Evolutionary conservation across 2,329 filamentous ascomycete genomes (phyloP), one percentile per base, ranked within the genome.

Genomic region (Neonectria ditissima): DNA sequence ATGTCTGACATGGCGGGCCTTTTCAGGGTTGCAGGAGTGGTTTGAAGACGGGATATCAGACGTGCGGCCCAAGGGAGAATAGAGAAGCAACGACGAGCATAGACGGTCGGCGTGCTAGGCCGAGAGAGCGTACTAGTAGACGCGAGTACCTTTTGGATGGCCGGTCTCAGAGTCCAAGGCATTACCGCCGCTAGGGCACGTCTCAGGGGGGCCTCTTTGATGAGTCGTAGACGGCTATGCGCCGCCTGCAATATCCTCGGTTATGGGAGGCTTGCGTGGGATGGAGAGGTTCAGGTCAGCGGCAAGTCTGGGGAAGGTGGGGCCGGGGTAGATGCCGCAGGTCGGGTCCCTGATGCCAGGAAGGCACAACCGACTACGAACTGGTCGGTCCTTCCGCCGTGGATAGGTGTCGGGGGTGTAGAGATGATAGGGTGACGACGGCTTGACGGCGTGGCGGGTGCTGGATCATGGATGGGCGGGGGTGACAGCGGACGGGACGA

Each of bases 1-100:
- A 39, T 52, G 26, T 69, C 53, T 58, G 71, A 57, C 65, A 69
- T 69, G 39, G 50, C 44, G 62, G 34, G 10, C 44, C 30, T 16
- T 39, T 14, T 57, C 28, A 16, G 22, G 28, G 34, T 13, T 20
- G 16, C 41, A 30, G 32, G 7, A 26, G 18, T 28, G 32, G 39
- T 6, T 20, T 48, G 39, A 5, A 54, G 14, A 2, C 44, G 32
- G 20, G 60, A 50, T 47, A 50, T 54, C 18, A 43, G 28, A 18
- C 60, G 55, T 5, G 32, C 30, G 60, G 54, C 60, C 50, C 48
- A 34, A 32, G 34, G 34, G 30, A 26, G 26, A 34, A 44, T 6
- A 30, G 44, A 34, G 34, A 26, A 34, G 30, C 43, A 47, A 53
- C 53, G 45, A 28, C 55, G 55, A 34, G 32, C 41, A 52, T n/a